Conservation (phyloP, 2,329 filamentous ascomycete genomes). For the Fusarium bulbicola region DNA sequence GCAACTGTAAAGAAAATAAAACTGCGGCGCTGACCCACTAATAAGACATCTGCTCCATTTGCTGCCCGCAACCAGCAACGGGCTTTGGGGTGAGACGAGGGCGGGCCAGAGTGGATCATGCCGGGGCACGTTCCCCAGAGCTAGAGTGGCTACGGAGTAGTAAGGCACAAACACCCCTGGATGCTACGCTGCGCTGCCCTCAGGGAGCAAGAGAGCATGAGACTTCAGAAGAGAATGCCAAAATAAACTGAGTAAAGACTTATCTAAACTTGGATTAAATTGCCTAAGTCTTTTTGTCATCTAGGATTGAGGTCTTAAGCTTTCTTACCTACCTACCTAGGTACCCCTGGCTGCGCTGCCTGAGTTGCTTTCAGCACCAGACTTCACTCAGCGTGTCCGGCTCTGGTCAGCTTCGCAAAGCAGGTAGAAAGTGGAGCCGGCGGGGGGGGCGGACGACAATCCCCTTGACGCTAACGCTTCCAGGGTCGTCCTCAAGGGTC, state of each 20-base stretch:
- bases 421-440: conserved; percentile 24
- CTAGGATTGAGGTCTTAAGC: too few species aligned
- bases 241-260: too few species aligned
- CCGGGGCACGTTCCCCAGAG: conserved; percentile 26
- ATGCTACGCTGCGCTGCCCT: background rate
- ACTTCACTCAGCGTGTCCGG: background rate
- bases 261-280: too few species aligned
- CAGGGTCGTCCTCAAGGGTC: conserved; percentile 45
- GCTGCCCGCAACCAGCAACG: conserved; percentile 17
- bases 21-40: background rate
- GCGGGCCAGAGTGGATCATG: conserved; percentile 7
- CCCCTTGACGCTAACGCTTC: conserved; percentile 36
- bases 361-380: background rate
- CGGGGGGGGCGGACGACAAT: conserved; percentile 34
- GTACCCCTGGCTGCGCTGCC: background rate
- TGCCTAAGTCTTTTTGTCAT: too few species aligned
- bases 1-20: background rate
- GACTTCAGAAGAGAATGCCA: too few species aligned
- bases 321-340: too few species aligned
- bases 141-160: conserved; percentile 18
- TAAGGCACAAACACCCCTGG: conserved; percentile 20
- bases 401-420: conserved; percentile 8
- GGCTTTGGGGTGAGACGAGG: conserved; percentile 9
- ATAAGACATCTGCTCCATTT: background rate
- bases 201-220: too few species aligned